Conservation (phyloP, 2,329 filamentous ascomycete species). For the Sporothrix luriei region DNA sequence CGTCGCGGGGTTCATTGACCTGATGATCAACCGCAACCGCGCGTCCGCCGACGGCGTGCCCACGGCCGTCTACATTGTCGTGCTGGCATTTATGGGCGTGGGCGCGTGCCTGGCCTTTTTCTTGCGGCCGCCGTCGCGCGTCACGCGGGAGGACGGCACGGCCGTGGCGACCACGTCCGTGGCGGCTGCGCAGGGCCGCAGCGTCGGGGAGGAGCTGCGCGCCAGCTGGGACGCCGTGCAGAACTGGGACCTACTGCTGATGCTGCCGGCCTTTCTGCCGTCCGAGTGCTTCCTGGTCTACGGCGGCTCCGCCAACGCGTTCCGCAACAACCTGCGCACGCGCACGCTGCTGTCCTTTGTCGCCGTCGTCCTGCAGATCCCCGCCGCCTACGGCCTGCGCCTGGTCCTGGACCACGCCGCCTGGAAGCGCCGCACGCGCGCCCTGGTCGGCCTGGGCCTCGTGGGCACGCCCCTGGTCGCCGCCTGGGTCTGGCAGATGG, state of each 20-base stretch:
- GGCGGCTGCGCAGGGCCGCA: not conserved
- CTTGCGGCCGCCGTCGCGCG: not conserved
- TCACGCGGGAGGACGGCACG: slow-evolving; percentile 6
- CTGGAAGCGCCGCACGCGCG: slow-evolving; percentile 10
- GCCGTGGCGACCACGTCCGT: not conserved
- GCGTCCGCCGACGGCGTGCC: slow-evolving; percentile 34
- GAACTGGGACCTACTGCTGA: slow-evolving; percentile 37
- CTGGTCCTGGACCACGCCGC: slow-evolving; percentile 8
- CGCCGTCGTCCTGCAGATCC: slow-evolving; percentile 42
- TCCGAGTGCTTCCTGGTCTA: slow-evolving; percentile 43
- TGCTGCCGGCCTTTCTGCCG: slow-evolving; percentile 39
- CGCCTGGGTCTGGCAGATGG: slow-evolving; percentile 42
- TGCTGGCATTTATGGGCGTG: slow-evolving; percentile 39
- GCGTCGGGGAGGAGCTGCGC: slow-evolving; percentile 38
- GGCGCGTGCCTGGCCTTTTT: slow-evolving; percentile 33
- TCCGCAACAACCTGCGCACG: slow-evolving; percentile 25
- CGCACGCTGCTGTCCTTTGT: slow-evolving; percentile 41
- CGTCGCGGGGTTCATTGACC: slow-evolving; percentile 40
- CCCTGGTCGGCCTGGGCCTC: not conserved
- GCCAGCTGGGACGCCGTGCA: slow-evolving; percentile 39
- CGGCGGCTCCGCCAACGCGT: slow-evolving; percentile 42
- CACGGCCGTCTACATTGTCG: slow-evolving; percentile 39
- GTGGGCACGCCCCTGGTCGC: slow-evolving; percentile 37
- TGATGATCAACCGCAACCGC: slow-evolving; percentile 38
- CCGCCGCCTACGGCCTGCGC: slow-evolving; percentile 38